phyloP scores from a whole-genome alignment of 495 filamentous ascomycete genomes.

The Schizothecium vesticola region DNA sequence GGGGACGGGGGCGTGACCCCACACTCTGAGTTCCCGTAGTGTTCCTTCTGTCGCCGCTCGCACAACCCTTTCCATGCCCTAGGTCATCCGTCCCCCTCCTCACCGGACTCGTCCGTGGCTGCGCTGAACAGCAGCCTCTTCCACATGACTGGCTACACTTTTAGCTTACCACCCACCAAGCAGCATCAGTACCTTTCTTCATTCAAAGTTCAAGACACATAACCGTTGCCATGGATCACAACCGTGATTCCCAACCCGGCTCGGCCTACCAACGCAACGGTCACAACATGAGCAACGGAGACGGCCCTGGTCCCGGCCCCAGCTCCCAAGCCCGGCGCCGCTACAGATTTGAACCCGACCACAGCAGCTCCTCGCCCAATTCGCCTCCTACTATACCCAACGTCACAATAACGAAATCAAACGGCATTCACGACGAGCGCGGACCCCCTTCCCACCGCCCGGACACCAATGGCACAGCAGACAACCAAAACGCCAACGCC shows the following conservation, averaged over 20 bases:
- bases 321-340: neutral
- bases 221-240: neutral
- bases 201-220: neutral
- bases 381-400: neutral
- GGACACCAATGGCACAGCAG: neutral
- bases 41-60: neutral
- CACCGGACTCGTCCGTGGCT: neutral
- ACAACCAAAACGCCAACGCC: constrained; percentile 46
- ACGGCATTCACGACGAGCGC: neutral
- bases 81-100: neutral
- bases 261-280: neutral
- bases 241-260: neutral
- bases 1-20: too few relatives aligned
- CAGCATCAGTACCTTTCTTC: neutral
- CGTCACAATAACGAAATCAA: neutral
- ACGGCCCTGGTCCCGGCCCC: neutral
- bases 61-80: neutral
- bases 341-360: neutral
- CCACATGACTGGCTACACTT: neutral
- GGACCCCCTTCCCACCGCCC: neutral
- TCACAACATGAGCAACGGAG: neutral
- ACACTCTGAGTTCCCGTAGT: neutral
- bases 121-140: neutral
- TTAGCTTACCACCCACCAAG: neutral
- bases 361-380: neutral